phyloP scores from a whole-genome alignment of 441 rosid species.

The Manihot esculenta region DNA sequence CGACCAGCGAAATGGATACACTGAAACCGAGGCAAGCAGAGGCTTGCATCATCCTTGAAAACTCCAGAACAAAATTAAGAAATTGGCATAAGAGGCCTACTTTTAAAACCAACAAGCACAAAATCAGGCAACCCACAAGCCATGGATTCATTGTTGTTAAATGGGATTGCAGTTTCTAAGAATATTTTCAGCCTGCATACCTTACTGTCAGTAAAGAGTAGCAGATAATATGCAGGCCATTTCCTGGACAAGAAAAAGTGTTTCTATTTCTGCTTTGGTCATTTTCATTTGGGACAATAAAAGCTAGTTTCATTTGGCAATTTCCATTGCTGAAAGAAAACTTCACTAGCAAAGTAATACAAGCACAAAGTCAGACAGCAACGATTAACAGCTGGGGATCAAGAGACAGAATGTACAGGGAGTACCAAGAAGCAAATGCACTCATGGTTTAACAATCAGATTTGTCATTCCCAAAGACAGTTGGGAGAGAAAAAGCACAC shows the following conservation, averaged over 20 bases:
- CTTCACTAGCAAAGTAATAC: constrained; percentile 31
- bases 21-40: too few species aligned
- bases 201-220: not conserved
- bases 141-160: too few species aligned
- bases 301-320: constrained; percentile 19
- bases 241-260: not conserved
- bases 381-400: constrained; percentile 29
- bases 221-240: not conserved
- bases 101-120: too few species aligned
- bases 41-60: too few species aligned
- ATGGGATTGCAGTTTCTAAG: not conserved
- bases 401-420: constrained; percentile 31
- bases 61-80: too few species aligned
- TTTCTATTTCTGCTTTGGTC: not conserved
- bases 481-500: constrained; percentile 37
- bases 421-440: constrained; percentile 36
- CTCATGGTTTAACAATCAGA: constrained; percentile 38
- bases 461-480: constrained; percentile 29
- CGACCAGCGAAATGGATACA: too few species aligned
- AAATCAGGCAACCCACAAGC: too few species aligned
- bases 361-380: constrained; percentile 33
- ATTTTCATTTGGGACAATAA: not conserved
- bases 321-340: constrained; percentile 12
- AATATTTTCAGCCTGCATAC: not conserved
- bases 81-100: too few species aligned